Evolutionary conservation across 495 filamentous ascomycete genomes (phyloP).

Genomic region (Hamigera avellanea): DNA sequence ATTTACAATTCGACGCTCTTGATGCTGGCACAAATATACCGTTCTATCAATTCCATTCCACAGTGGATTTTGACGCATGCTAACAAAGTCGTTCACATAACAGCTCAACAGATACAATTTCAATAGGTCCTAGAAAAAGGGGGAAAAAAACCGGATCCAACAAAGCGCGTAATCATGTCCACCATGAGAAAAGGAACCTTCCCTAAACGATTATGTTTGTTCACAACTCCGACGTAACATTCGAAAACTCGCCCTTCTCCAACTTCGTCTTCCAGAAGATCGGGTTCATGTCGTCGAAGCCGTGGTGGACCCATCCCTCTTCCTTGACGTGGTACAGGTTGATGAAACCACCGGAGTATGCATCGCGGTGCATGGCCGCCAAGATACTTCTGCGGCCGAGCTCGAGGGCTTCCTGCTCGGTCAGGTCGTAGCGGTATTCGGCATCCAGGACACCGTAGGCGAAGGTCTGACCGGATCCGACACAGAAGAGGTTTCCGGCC

Average conservation of each 20-base stretch:
- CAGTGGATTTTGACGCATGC: no score
- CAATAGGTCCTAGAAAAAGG: no score
- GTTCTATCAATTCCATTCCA: no score
- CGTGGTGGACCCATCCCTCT: slow-evolving; percentile 95
- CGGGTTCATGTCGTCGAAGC: slow-evolving; percentile 88
- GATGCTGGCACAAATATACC: no score
- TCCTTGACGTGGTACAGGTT: slow-evolving; percentile 99
- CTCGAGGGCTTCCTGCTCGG: slow-evolving; percentile 75
- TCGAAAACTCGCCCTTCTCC: slow-evolving; percentile 95
- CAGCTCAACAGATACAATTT: no score
- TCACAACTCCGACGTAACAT: slow-evolving; percentile 73
- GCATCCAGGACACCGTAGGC: slow-evolving; percentile 96
- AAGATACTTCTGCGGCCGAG: slow-evolving; percentile 84
- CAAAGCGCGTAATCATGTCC: no score
- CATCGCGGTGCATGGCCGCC: slow-evolving; percentile 95
- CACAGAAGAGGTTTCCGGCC: slow-evolving; percentile 92
- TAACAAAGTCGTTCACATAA: no score
- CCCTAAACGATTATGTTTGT: not conserved
- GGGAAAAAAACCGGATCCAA: no score
- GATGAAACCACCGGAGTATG: slow-evolving; percentile 96
- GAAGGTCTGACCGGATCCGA: slow-evolving; percentile 95
- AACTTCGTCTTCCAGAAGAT: slow-evolving; percentile 99
- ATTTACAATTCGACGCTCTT: no score
- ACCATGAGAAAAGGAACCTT: no score
- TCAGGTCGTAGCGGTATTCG: slow-evolving; percentile 83